A percentile compares a stretch with the other conserved stretches of the same genome.
Conservation (phyloP, 768 basidiomycete genomes). For the Podaxis rugospora region DNA sequence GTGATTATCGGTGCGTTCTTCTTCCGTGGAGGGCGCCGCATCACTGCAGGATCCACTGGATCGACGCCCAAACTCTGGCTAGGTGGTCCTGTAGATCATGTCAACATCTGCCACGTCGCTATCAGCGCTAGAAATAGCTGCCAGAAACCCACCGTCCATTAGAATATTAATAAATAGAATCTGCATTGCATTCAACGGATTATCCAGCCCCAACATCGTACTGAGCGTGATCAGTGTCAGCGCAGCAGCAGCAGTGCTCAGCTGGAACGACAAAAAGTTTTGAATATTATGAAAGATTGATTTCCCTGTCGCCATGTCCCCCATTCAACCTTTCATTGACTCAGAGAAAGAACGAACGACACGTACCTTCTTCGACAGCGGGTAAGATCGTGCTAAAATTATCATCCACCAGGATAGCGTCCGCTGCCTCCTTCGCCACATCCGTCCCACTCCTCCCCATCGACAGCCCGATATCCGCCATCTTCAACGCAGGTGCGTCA, state of each 20-base stretch:
- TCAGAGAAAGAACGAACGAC: conserved; percentile 7
- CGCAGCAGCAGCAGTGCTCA: conserved; percentile 96
- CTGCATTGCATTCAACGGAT: conserved; percentile 97
- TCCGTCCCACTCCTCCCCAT: conserved; percentile 99
- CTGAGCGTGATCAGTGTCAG: conserved; percentile 92
- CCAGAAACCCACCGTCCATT: conserved; percentile 77
- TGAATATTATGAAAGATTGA: conserved; percentile 99
- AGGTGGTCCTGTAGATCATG: conserved; percentile 62
- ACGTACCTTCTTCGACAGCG: conserved; percentile 86
- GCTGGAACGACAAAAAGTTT: conserved; percentile 95
- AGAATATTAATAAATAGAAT: conserved; percentile 99
- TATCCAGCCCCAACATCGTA: conserved; percentile 84
- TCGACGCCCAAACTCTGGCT: conserved; percentile 96
- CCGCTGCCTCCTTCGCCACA: conserved; percentile 97
- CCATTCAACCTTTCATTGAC: conserved; percentile 1
- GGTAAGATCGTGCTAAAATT: conserved; percentile 94
- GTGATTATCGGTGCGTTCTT: conserved; percentile 91
- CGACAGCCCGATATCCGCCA: conserved; percentile 96
- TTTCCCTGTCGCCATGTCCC: conserved; percentile 53
- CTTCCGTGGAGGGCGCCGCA: conserved; percentile 88
- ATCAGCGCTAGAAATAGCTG: background rate
- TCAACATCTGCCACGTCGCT: background rate
- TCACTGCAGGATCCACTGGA: conserved; percentile 89
- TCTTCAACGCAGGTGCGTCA: conserved; percentile 94
- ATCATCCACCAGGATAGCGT: conserved; percentile 95